Evolutionary conservation across 345 rosid species (phyloP).

Genomic region (Eucalyptus erythrocorys): DNA sequence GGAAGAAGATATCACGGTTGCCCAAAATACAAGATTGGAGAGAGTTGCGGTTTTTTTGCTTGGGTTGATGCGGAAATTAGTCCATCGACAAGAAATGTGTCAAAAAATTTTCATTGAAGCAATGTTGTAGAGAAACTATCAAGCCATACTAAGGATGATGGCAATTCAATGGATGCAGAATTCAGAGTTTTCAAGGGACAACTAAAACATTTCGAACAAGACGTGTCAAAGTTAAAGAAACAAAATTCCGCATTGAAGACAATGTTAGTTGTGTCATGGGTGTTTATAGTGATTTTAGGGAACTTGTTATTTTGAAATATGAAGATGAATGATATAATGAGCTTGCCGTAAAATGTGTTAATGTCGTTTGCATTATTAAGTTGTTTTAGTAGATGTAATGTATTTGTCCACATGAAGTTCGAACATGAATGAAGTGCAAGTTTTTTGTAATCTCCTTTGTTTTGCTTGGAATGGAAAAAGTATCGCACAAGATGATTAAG

Average conservation of each 20-base stretch:
- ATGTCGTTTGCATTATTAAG: neutral
- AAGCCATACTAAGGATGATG: neutral
- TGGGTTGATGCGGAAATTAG: neutral
- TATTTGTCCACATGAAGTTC: neutral
- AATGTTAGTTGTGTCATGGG: neutral
- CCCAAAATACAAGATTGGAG: neutral
- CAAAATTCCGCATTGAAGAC: neutral
- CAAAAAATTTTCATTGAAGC: no score
- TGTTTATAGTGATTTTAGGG: neutral
- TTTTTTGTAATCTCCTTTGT: neutral
- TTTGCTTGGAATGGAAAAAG: neutral
- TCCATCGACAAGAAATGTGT: neutral
- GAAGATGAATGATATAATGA: neutral
- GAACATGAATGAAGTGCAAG: neutral
- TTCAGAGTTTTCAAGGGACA: no score
- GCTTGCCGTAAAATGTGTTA: no score
- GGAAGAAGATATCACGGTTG: neutral
- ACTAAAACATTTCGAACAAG: neutral
- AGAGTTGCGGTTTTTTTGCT: neutral
- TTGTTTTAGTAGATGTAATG: neutral
- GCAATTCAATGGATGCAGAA: neutral
- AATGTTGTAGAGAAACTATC: no score
- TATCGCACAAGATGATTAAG: rapidly evolving
- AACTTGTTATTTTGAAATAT: neutral
- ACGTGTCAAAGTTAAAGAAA: neutral